Base-by-base conservation (phyloP, 768 basidiomycete species). In the Amanita rubescens region DNA sequence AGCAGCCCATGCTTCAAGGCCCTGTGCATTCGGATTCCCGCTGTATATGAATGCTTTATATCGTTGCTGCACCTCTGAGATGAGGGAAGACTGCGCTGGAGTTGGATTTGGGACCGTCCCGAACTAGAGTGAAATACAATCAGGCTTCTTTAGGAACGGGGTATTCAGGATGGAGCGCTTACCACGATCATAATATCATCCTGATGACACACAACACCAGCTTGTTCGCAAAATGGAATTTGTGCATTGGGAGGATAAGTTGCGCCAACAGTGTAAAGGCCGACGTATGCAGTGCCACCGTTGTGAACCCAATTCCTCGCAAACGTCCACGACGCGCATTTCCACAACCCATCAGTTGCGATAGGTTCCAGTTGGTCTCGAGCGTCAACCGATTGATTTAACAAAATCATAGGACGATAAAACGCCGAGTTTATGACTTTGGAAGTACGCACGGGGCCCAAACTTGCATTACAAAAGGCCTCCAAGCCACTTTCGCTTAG, bases 121-220 rank as follows among this genome's bases (percentile, higher is more conserved):
- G 59, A 76, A 77, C 71, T 75, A 41, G 20, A 17, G 32, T 19
- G 33, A 24, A n/a, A 15, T 8, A 41, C 5, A 41, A 42, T 45
- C 27, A 30, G 27, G 27, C 8, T 30, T 30, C 27, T 3, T 8
- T 30, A 30, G 27, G 27, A 8, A 30, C 27, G 27, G 3, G 3
- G 27, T 30, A 30, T 8, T 30, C 27, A 30, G 27, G 8, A 22
- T 51, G 37, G 49, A 27, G 52, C 38, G 76, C 83, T 55, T 69
- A 85, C 85, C 55, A 90, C 77, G 63, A 87, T 82, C 70, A 84
- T 69, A 55, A 91, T 90, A 61, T 92, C 90, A 63, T 90, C 89
- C 64, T 90, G 78, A 65, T 90, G 88, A 67, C 88, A 90, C 35
- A 89, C 82, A 30, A 70, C 66, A 33, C 81, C 83, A 25, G 71